Base-by-base conservation (phyloP, 352 stramenopile genomes). In the Aphanomyces invadans region DNA sequence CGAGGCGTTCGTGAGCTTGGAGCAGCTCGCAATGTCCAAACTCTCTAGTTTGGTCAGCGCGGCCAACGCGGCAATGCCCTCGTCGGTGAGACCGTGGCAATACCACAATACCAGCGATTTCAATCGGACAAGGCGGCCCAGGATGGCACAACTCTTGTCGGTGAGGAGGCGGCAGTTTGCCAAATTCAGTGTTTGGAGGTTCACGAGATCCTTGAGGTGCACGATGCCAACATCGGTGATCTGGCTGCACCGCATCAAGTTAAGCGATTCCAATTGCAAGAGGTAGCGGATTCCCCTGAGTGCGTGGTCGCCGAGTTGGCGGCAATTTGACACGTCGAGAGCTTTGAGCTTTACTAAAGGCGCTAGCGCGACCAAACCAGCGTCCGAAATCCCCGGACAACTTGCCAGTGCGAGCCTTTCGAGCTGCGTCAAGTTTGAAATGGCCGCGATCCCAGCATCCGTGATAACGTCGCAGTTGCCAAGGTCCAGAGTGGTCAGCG, bases 81-180 rank as follows among this genome's bases (percentile, higher is more conserved):
- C 26, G 70, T 95, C 83, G 0, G 80, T 91, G 26, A 96, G 74
- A 67, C 91, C 91, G 73, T 87, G 88, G 70, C 84, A 96, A 71
- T 93, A 89, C 76, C 83, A 88, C 9, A 96, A 68, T 33, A 88
- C 77, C 9, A 96, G 72, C 32, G 76, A 81, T 57, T 89, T 72
- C 4, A 95, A 66, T 4, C 68, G 48, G 19, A 71, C 69, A 68
- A 91, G 79, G 32, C 71, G 65, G 0, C 74, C 63, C 21, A 96
- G 66, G 10, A 81, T 66, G 23, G 60, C 19, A 4, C 75, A 76
- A 15, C 74, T 73, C 0, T 28, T 71, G 59, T 95, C 79, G 0
- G 85, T 90, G n/a, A 95, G 29, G 23, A 83, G 76, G 39, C 88
- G 84, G 53, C 84, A 96, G 62, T 89, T 90, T 7, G 81, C 76